Evolutionary conservation across 2,329 filamentous ascomycete species (phyloP).

Genomic region (Aspergillus melleus): DNA sequence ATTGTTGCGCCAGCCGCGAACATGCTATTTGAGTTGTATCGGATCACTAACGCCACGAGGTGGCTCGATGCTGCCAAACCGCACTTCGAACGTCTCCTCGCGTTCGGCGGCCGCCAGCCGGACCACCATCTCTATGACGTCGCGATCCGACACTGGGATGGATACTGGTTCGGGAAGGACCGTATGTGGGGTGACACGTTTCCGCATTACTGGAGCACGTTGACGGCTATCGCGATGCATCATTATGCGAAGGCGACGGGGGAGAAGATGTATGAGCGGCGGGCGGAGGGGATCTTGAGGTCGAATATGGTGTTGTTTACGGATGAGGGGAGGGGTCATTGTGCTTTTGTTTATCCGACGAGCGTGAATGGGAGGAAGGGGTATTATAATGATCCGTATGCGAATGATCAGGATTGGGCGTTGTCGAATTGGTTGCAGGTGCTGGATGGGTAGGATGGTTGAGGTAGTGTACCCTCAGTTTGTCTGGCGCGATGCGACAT

Average conservation of each 20-base stretch:
- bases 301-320: not conserved
- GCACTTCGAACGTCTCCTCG: not conserved
- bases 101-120: not conserved
- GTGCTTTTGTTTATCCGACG: not conserved
- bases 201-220: slow-evolving; percentile 6
- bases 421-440: not conserved
- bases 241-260: not conserved
- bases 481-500: too few relatives aligned
- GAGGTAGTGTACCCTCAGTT: too few relatives aligned
- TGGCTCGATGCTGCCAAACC: not conserved
- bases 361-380: not conserved
- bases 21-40: not conserved
- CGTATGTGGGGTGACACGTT: slow-evolving; percentile 2
- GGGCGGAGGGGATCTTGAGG: too few relatives aligned
- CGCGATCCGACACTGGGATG: slow-evolving; percentile 2
- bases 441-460: too few relatives aligned
- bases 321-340: not conserved
- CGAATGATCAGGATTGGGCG: slow-evolving; percentile 7
- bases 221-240: not conserved
- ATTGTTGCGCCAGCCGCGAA: not conserved
- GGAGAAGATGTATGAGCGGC: too few relatives aligned
- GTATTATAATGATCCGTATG: not conserved
- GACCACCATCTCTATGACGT: not conserved
- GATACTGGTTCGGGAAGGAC: slow-evolving; percentile 7
- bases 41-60: not conserved